Conservation (phyloP, 23 red algal genomes). For the Gracilaria domingensis region DNA sequence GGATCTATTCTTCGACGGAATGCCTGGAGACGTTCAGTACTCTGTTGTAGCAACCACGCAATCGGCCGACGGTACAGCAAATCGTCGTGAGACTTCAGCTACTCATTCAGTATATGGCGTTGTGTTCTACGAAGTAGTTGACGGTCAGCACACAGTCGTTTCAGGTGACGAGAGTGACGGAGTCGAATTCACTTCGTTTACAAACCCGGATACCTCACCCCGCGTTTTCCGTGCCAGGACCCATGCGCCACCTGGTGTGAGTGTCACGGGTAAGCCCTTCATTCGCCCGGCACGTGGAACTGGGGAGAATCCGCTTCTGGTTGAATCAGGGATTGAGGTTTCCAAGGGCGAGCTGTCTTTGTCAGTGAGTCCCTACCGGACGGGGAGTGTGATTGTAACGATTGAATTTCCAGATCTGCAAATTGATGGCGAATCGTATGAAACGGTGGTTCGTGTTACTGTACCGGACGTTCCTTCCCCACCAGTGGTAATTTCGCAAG, state of each 20-base stretch:
- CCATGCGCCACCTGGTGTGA: neutral
- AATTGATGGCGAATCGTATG: neutral
- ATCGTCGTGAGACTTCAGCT: neutral
- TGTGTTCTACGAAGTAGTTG: constrained; percentile 1
- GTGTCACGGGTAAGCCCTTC: neutral
- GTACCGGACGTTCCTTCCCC: neutral
- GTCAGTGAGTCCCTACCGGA: neutral
- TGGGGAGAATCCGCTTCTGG: neutral
- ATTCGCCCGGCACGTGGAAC: neutral
- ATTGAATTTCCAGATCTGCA: constrained; percentile 5
- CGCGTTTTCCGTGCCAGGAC: neutral
- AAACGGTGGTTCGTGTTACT: neutral
- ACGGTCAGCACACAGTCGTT: neutral
- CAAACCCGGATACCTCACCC: neutral
- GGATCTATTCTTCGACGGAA: constrained; percentile 5
- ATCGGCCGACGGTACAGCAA: neutral
- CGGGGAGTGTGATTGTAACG: constrained; percentile 1
- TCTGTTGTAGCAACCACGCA: neutral
- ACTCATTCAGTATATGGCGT: neutral
- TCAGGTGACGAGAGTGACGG: constrained; percentile 21
- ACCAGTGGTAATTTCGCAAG: constrained; percentile 16
- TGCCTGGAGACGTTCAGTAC: neutral
- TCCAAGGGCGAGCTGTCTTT: neutral
- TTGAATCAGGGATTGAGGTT: constrained; percentile 1
- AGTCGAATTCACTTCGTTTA: neutral